Evolutionary conservation across 1,284 basidiomycete species (phyloP).

Genomic region (Termitomyces sp.): DNA sequence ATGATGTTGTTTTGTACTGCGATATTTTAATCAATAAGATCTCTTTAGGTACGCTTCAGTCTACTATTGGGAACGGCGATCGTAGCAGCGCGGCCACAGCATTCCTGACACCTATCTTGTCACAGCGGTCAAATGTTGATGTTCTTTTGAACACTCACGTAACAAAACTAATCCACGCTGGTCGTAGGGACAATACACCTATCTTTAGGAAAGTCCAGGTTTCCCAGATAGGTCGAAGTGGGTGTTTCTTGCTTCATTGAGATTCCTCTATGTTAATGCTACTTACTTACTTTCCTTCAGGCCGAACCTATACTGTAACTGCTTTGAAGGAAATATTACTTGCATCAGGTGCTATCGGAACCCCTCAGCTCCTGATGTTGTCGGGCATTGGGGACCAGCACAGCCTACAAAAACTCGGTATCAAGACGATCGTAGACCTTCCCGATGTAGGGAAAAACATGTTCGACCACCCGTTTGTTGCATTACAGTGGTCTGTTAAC

Average conservation of each 20-base stretch:
- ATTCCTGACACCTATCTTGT: constrained; percentile 24
- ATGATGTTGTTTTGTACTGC: not conserved
- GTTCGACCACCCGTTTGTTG: constrained; percentile 28
- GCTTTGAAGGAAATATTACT: constrained; percentile 28
- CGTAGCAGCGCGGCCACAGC: constrained; percentile 23
- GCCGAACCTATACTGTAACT: constrained; percentile 8
- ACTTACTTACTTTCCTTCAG: not conserved
- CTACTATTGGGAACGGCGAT: constrained; percentile 21
- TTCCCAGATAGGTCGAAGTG: constrained; percentile 19
- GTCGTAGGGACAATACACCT: constrained; percentile 2
- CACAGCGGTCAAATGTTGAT: constrained; percentile 22
- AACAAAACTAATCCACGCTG: constrained; percentile 21
- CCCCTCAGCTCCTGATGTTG: constrained; percentile 21
- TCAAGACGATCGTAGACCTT: constrained; percentile 17
- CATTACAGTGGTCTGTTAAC: constrained; percentile 24
- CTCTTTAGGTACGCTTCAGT: constrained; percentile 23
- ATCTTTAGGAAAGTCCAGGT: constrained; percentile 26
- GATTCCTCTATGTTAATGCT: not conserved
- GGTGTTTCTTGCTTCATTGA: not conserved
- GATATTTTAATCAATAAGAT: not conserved
- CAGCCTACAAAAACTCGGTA: constrained; percentile 29
- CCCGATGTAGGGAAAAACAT: constrained; percentile 39
- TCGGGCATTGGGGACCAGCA: constrained; percentile 39
- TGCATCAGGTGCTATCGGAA: constrained; percentile 25
- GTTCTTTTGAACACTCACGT: constrained; percentile 27